Evolutionary conservation across 371 early-diverging fungal genomes (phyloP), one percentile per base, ranked within the genome.

Genomic region (Saksenaea oblongispora): DNA sequence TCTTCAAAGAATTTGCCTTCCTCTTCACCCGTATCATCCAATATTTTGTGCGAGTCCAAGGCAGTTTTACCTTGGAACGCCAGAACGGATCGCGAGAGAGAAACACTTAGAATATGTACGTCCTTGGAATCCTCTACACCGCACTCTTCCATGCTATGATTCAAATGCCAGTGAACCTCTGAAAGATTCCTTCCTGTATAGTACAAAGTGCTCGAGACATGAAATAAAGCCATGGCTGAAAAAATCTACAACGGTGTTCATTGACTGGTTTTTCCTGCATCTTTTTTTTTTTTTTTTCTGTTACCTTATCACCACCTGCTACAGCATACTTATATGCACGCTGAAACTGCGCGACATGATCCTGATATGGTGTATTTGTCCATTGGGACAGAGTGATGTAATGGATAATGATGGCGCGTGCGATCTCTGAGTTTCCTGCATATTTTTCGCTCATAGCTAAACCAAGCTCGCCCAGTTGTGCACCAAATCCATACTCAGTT

Each of bases 31-130:
- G 62, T 61, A 54, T 72, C 73, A 22, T 73, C 75, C 64, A 75
- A 70, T 47, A 73, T 54, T 26, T 42, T 66, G 7, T 62, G 67
- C 0, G 70, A 58, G 17, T 78, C 78, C 8, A 66, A 34, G 1
- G 65, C 55, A 8, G 74, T 69, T 27, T 74, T 80, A 8, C 81
- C 81, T 54, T 80, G 78, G 18, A 80, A 73, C 10, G 73, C 78
- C 51, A 76, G 31, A 1, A 80, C 65, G 13, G 72, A 77, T 26
- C 67, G 58, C 61, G 66, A 70, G 36, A 84, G 28, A 59, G 65
- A 66, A 57, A 69, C 67, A 26, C 74, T 71, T 35, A 72, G 34
- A 61, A 72, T 67, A 26, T 64, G 35, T 0, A 69, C 71, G 11
- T 78, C 78, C 34, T 67, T 67, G 18, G 71, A 66, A 22, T 42